Base-by-base conservation (phyloP, 2,329 filamentous ascomycete species). In the Aphanoascus verrucosus region DNA sequence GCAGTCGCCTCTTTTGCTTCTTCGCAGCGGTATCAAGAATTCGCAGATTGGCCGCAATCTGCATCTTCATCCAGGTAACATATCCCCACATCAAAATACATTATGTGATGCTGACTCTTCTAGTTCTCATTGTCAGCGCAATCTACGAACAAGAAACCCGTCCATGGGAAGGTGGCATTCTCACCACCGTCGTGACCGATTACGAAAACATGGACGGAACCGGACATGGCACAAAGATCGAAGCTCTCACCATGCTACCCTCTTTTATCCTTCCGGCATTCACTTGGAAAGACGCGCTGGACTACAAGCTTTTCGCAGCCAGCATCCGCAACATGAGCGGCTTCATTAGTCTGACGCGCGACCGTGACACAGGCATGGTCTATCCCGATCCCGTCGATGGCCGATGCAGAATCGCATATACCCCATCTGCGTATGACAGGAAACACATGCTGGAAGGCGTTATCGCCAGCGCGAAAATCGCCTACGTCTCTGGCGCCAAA, bases 151-250 rank as follows among this genome's bases (percentile, higher is more conserved):
- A 88, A 55, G 82, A 86, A 35, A 77, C 83, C 17, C 77, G 76
- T n/a, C 82, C 82, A 0, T 87, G 84, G 83, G 82, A 82, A 77
- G 85, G 88, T 14, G 78, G 82, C 1, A 90, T 90, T 60, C 79
- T 96, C 55, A 96, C 90, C 0, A 79, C 81, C 3, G 83, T 90
- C 15, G 84, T 87, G 58, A 80, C 77, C 42, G 82, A 86, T 52
- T 88, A 90, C 60, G 86, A 94, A 59, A 85, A 96, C 60, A 75
- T 90, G 0, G 88, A 95, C 65, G 80, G 80, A 5, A 75, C 82
- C 41, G 88, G 88, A 54, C 88, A 96, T 62, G 91, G 91, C 38
- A 77, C 78, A 47, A 94, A 94, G 67, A 74, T 96, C 28, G 89
- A 96, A 73, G 76, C 82, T 8, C 80, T 80, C 1, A 79, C 79